Evolutionary conservation across 176 grass and related monocot genomes (phyloP).

Genomic region (Avena sativa): DNA sequence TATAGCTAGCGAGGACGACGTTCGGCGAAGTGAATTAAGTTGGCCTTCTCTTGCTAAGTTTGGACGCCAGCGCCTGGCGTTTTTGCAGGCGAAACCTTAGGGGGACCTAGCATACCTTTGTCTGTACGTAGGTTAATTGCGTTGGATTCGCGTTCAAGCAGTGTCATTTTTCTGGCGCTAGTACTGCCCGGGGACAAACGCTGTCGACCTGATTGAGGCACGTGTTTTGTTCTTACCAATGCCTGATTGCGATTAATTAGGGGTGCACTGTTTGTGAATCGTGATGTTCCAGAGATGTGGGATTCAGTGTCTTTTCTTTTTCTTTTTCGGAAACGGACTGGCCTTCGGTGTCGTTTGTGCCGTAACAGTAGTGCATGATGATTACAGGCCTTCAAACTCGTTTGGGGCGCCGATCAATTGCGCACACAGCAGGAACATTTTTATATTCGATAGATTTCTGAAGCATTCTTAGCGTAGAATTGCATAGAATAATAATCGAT

Average conservation of each 20-base stretch:
- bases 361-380: not conserved
- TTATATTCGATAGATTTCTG: not conserved
- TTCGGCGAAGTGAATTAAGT: constrained; percentile 14
- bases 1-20: not conserved
- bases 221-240: not conserved
- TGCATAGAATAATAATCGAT: no score
- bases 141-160: not conserved
- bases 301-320: not conserved
- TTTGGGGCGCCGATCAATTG: not conserved
- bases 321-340: no score
- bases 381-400: not conserved
- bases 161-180: not conserved
- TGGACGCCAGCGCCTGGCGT: not conserved
- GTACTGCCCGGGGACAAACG: not conserved
- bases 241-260: not conserved
- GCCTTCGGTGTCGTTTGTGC: not conserved
- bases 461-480: not conserved
- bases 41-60: not conserved
- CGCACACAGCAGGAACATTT: not conserved
- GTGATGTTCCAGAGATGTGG: not conserved
- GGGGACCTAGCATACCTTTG: not conserved
- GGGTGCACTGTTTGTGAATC: not conserved
- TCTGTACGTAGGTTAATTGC: not conserved
- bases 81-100: not conserved
- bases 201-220: not conserved